A percentile compares a stretch with the other conserved stretches of the same genome.
Conservation (phyloP, 1,284 basidiomycete species). For the Albatrellus sp. region DNA sequence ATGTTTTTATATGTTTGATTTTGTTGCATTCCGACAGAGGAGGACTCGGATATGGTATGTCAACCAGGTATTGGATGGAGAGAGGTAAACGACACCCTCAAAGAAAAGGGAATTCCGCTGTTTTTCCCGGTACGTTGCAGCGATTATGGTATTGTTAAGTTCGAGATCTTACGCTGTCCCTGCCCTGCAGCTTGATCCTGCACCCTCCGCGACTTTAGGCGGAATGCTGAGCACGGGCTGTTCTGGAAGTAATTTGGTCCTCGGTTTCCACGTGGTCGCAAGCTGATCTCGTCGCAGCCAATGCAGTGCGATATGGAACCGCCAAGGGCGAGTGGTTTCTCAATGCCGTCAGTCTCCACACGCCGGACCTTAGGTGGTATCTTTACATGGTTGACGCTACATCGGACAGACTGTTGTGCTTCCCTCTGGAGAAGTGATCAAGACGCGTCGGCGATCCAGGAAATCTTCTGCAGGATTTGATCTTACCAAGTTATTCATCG, state of each 20-base stretch:
- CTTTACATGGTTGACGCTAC: constrained; percentile 2
- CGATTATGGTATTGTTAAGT: no score
- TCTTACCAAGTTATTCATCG: constrained; percentile 84
- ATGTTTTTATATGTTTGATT: neutral
- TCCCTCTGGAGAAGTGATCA: constrained; percentile 86
- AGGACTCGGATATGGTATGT: constrained; percentile 72
- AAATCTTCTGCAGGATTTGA: constrained; percentile 92
- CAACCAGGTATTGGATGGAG: constrained; percentile 84
- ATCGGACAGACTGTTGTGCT: constrained; percentile 68
- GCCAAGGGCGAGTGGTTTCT: constrained; percentile 41
- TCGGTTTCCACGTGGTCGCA: neutral
- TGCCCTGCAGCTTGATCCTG: constrained; percentile 55
- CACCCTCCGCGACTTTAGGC: constrained; percentile 73
- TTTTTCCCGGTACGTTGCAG: constrained; percentile 74
- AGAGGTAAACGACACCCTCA: constrained; percentile 70
- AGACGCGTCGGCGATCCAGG: constrained; percentile 74
- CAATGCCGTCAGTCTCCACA: constrained; percentile 44
- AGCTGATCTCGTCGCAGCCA: no score
- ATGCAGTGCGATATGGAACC: constrained; percentile 58
- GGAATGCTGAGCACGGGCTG: constrained; percentile 87
- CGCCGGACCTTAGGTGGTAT: no score
- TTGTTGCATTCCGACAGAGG: constrained; percentile 29
- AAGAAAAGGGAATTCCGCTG: constrained; percentile 60
- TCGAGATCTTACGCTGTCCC: no score
- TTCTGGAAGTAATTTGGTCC: constrained; percentile 51